phyloP scores from a whole-genome alignment of 2,329 filamentous ascomycete species.

The Arthrobotrys sphaeroides region DNA sequence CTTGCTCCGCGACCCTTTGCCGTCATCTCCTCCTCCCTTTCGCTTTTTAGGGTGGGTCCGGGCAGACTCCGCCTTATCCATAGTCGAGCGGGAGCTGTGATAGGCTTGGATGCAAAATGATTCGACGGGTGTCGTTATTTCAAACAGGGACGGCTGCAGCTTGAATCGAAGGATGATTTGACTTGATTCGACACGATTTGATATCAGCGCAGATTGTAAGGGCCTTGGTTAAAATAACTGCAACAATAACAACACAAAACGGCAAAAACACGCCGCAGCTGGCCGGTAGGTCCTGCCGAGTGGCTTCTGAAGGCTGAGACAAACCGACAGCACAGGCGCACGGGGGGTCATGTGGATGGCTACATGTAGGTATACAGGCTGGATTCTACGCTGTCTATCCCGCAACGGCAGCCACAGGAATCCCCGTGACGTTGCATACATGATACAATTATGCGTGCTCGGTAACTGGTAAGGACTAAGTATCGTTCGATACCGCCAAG shows the following conservation, averaged over 20 bases:
- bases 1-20: slow-evolving; percentile 42
- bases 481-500: slow-evolving; percentile 17
- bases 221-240: slow-evolving; percentile 39
- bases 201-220: slow-evolving; percentile 37
- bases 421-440: not conserved
- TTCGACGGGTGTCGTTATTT: slow-evolving; percentile 37
- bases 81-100: slow-evolving; percentile 13
- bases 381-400: not conserved
- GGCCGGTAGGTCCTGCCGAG: slow-evolving; percentile 39
- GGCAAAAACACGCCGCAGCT: not conserved
- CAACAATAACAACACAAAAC: slow-evolving; percentile 51
- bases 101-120: slow-evolving; percentile 33
- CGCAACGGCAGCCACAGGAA: slow-evolving; percentile 6
- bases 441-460: not conserved
- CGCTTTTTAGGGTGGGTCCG: slow-evolving; percentile 48
- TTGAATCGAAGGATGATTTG: slow-evolving; percentile 35
- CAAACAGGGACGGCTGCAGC: slow-evolving; percentile 34
- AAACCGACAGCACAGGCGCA: slow-evolving; percentile 1
- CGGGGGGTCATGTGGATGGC: slow-evolving; percentile 22
- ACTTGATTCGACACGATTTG: slow-evolving; percentile 19
- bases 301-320: slow-evolving; percentile 51
- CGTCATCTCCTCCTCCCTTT: slow-evolving; percentile 50
- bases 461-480: not conserved
- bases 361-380: not conserved
- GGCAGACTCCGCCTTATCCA: slow-evolving; percentile 30